Percentiles rank a stretch among this genome's conserved stretches.
Evolutionary conservation across 2,329 filamentous ascomycete genomes (phyloP).

Genomic region (Aspergillus sp.): DNA sequence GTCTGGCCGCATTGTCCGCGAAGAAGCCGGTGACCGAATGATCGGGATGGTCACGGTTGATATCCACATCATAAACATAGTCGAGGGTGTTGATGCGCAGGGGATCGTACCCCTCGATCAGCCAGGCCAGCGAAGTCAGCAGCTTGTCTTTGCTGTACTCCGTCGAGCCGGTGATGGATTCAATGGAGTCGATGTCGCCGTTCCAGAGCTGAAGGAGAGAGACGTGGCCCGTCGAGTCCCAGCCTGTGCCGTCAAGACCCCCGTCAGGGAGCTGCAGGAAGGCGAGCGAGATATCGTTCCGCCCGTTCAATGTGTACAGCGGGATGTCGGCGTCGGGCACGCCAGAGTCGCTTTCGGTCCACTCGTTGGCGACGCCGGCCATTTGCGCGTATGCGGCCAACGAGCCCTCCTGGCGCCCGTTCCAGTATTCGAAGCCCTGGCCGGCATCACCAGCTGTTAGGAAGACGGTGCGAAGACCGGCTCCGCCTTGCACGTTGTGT

Average conservation of each 20-base stretch:
- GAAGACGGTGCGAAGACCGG: constrained; percentile 16
- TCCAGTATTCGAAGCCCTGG: constrained; percentile 13
- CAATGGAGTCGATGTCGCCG: constrained; percentile 7
- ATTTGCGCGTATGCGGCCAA: constrained; percentile 16
- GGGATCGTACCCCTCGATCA: constrained; percentile 7
- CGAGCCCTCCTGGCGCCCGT: constrained; percentile 11
- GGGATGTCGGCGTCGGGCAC: constrained; percentile 8
- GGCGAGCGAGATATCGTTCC: constrained; percentile 11
- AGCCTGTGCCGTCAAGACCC: constrained; percentile 12
- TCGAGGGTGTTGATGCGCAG: constrained; percentile 18
- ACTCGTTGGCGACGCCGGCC: constrained; percentile 8
- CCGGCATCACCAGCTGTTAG: constrained; percentile 21
- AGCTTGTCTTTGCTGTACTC: constrained; percentile 12
- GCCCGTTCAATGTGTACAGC: constrained; percentile 8
- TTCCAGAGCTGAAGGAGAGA: constrained; percentile 18
- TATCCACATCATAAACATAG: constrained; percentile 8
- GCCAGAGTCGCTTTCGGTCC: constrained; percentile 12
- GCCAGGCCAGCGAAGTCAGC: constrained; percentile 1
- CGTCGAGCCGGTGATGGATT: constrained; percentile 1
- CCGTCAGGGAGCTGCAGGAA: constrained; percentile 19
- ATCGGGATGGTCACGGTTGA: constrained; percentile 17
- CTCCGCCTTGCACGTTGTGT: constrained; percentile 11
- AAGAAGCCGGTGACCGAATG: constrained; percentile 15
- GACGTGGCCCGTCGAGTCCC: not conserved
- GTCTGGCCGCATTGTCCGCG: not conserved